A percentile compares a stretch with the other conserved stretches of the same genome.
These are phyloP conservation scores for Ceratobasidium papillatum DNA, from an alignment of 1,284 basidiomycete genomes.

Conservation along the genomic window DNA sequence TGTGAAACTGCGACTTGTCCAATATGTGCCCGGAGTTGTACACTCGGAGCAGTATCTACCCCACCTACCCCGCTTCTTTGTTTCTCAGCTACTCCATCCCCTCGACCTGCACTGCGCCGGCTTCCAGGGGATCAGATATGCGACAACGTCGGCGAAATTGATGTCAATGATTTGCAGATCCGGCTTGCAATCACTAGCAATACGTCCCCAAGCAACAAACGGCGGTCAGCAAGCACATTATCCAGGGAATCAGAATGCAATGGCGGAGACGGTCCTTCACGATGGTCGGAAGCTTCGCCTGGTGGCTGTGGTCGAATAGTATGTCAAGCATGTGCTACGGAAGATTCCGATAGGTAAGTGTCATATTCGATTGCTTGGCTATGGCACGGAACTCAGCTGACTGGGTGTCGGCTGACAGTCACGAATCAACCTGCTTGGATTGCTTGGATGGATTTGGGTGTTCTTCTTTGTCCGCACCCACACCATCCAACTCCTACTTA, in stretches of 20 bases:
- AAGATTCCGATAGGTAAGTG: conserved; percentile 31
- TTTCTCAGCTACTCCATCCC: conserved; percentile 35
- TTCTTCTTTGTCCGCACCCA: not conserved
- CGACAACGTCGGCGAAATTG: conserved; percentile 15
- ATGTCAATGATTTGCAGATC: conserved; percentile 4
- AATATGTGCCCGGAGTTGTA: conserved; percentile 31
- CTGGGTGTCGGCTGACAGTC: conserved; percentile 4
- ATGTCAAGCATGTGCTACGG: conserved; percentile 27
- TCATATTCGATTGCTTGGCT: not conserved
- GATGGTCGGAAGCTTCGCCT: conserved; percentile 7
- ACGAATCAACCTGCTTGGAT: conserved; percentile 35
- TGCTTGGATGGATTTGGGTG: conserved; percentile 29
- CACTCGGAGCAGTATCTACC: conserved; percentile 28
- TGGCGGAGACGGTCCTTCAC: not conserved
- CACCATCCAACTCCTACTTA: not conserved
- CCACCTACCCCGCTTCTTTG: conserved; percentile 35
- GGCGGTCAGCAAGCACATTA: conserved; percentile 5
- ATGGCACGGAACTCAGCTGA: not conserved
- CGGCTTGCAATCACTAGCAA: not conserved
- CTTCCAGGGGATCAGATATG: not conserved
- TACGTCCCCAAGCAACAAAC: conserved; percentile 8
- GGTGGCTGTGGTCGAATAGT: conserved; percentile 26
- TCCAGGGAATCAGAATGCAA: not conserved
- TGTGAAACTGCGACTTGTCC: conserved; percentile 25
- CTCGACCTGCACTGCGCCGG: not conserved